A percentile compares a stretch with the other conserved stretches of the same genome.
Conservation (phyloP, 2,329 filamentous ascomycete species). For the Blumeria graminis region DNA sequence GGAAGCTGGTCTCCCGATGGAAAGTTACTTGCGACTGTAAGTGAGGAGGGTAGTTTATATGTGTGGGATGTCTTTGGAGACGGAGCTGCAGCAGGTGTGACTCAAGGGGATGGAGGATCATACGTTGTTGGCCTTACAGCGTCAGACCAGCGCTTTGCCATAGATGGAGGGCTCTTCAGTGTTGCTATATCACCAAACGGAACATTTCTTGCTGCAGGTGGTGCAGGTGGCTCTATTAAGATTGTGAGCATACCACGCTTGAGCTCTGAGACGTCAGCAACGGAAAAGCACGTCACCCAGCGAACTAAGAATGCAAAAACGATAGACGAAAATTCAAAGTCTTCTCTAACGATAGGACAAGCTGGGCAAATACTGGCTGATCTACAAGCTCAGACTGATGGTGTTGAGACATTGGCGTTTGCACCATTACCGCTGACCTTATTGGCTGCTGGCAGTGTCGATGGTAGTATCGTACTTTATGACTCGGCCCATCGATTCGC, state of each 20-base stretch:
- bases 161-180: conserved; percentile 78
- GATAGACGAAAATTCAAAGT: conserved; percentile 8
- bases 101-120: conserved; percentile 28
- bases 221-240: conserved; percentile 65
- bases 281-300: conserved; percentile 2
- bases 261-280: conserved; percentile 7
- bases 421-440: conserved; percentile 27
- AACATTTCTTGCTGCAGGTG: conserved; percentile 61
- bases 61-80: conserved; percentile 45
- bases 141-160: conserved; percentile 69
- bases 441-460: conserved; percentile 41
- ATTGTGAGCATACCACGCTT: conserved; percentile 59
- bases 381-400: conserved; percentile 53
- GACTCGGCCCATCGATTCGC: conserved; percentile 72
- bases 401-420: conserved; percentile 57
- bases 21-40: conserved; percentile 62
- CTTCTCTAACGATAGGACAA: conserved; percentile 20
- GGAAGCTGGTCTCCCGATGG: conserved; percentile 82
- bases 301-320: conserved; percentile 10
- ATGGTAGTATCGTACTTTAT: conserved; percentile 62
- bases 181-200: conserved; percentile 63
- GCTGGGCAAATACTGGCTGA: conserved; percentile 57
- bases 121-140: conserved; percentile 55
- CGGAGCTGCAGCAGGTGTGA: conserved; percentile 25
- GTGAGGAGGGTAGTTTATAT: conserved; percentile 69